Base-by-base conservation (phyloP, 306 rosid species). In the Trichosanthes cucumerina region DNA sequence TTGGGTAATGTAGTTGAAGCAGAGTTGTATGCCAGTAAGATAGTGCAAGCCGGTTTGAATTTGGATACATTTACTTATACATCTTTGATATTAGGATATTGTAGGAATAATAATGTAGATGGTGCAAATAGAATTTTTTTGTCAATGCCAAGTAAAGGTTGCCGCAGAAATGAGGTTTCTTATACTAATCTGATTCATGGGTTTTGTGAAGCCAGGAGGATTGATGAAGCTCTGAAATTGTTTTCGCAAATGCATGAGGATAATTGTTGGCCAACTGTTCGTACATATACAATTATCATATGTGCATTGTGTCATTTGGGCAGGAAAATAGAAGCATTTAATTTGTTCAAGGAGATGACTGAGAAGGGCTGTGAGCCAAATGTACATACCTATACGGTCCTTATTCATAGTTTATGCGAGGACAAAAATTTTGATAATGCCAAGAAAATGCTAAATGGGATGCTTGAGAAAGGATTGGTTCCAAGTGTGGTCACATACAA, bases 1-100 rank as follows among this genome's bases (percentile, higher is more conserved):
- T 11, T 90, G 56, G 98, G 98, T 79, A 75, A 86, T 85, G 75
- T 88, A 80, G 76, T n/a, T 10, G 91, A 78, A 83, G 96, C 90
- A 0, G 79, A 75, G 58, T 14, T 84, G 62, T 87, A 83, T 72
- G 44, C 91, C 1, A 31, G 86, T 46, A 86, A 85, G 81, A 86
- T 90, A n/a, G 57, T 87, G 10, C 86, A 78, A 78, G 83, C 80
- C 9, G 93, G 91, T 28, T 84, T 91, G 79, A 74, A n/a, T 44
- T 89, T 88, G 1, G 95, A 88, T 87, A 75, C 85, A 7, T 87
- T 87, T 85, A 87, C 93, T 0, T 91, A 83, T 79, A 86, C 92
- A 79, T 93, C 97, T 4, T 84, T 93, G 92, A 87, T 93, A 69
- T 71, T 91, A 88, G 93, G 98, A 63, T 87, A 91, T 76, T 93